Evolutionary conservation across 306 rosid species (phyloP).

Genomic region (Ziziphus jujuba): DNA sequence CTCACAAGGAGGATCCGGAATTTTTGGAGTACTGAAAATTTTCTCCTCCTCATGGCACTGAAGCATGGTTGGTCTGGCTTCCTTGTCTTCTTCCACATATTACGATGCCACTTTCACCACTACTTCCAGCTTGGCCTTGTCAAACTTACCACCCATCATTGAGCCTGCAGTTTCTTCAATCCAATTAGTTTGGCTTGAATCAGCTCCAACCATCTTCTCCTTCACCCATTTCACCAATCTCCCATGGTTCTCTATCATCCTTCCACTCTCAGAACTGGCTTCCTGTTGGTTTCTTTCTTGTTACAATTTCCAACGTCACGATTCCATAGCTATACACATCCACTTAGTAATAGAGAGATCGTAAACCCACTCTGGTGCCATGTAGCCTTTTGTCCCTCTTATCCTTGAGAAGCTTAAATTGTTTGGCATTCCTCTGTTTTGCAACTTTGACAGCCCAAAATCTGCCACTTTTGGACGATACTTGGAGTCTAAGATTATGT

Average conservation of each 20-base stretch:
- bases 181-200: too few species aligned
- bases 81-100: too few species aligned
- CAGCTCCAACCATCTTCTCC: conserved; percentile 19
- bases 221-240: conserved; percentile 40
- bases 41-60: not conserved
- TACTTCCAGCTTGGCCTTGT: too few species aligned
- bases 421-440: conserved; percentile 19
- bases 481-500: conserved; percentile 41
- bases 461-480: conserved; percentile 56
- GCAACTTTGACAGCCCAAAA: conserved; percentile 46
- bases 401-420: conserved; percentile 32
- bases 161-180: too few species aligned
- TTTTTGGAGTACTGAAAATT: too few species aligned
- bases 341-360: conserved; percentile 47
- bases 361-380: conserved; percentile 58
- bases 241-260: conserved; percentile 4
- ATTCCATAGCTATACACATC: conserved; percentile 57
- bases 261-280: conserved; percentile 18
- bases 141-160: too few species aligned
- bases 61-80: conserved; percentile 10
- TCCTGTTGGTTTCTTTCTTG: conserved; percentile 23
- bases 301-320: conserved; percentile 51
- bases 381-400: conserved; percentile 56
- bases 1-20: too few species aligned
- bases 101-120: too few species aligned